Percentiles rank a stretch among this genome's conserved stretches.
Conservation (phyloP, 176 grass and related monocot genomes). For the Rhipidocladum racemiflorum region DNA sequence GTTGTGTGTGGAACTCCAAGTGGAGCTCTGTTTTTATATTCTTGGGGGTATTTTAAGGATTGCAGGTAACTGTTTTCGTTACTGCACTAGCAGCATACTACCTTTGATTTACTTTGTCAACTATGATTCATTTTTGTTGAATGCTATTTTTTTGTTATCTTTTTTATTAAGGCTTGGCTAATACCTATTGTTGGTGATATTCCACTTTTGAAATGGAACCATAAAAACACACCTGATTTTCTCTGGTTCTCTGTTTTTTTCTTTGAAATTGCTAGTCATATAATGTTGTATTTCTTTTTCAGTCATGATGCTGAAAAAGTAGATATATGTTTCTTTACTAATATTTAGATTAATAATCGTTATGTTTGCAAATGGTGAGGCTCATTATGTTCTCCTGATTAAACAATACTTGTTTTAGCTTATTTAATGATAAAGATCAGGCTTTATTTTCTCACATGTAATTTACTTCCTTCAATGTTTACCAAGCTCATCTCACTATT, state of each 20-base stretch:
- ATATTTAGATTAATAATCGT: background rate
- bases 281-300: background rate
- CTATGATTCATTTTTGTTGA: background rate
- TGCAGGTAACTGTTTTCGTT: conserved; percentile 62
- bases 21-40: conserved; percentile 80
- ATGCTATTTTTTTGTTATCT: background rate
- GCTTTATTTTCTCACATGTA: background rate
- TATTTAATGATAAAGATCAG: background rate
- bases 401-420: background rate
- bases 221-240: background rate
- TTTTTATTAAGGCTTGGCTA: background rate
- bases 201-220: background rate
- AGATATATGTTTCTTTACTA: background rate
- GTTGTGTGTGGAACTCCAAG: conserved; percentile 88
- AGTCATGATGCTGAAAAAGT: background rate
- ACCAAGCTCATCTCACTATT: background rate
- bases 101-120: background rate
- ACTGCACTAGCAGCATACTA: background rate
- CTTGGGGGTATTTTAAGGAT: conserved; percentile 96
- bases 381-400: background rate
- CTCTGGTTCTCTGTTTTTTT: background rate
- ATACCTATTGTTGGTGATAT: background rate
- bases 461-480: background rate
- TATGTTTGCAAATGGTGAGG: background rate
- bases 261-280: background rate